phyloP scores from a whole-genome alignment of 306 rosid species.

The Delonix regia region DNA sequence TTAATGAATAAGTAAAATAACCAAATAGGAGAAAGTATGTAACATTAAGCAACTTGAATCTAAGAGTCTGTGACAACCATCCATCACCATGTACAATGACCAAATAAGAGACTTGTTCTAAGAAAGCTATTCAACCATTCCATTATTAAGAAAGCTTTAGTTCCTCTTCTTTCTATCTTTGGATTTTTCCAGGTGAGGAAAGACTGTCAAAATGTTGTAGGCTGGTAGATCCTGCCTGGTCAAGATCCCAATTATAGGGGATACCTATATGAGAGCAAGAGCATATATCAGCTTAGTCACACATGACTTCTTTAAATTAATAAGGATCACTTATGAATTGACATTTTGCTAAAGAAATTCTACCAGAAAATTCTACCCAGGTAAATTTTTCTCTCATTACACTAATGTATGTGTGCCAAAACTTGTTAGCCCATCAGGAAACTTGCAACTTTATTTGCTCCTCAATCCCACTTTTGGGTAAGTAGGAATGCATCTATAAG shows the following conservation, averaged over 20 bases:
- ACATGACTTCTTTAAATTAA: constrained; percentile 11
- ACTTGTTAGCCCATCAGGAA: constrained; percentile 42
- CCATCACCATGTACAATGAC: too few relatives aligned
- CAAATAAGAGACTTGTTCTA: constrained; percentile 29
- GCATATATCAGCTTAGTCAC: constrained; percentile 46
- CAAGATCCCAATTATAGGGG: constrained; percentile 81
- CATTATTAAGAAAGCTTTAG: constrained; percentile 35
- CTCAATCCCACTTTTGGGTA: constrained; percentile 38
- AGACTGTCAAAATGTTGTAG: constrained; percentile 71
- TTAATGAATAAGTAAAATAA: too few relatives aligned
- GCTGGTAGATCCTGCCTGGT: constrained; percentile 85
- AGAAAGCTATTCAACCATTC: constrained; percentile 40
- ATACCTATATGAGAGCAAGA: constrained; percentile 53
- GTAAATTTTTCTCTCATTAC: constrained; percentile 74
- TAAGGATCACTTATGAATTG: constrained; percentile 13
- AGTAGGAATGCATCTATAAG: constrained; percentile 47
- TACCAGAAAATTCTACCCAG: constrained; percentile 50
- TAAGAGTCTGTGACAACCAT: too few relatives aligned
- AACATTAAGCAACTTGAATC: too few relatives aligned
- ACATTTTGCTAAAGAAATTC: constrained; percentile 1
- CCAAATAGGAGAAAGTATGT: too few relatives aligned
- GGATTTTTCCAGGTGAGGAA: constrained; percentile 68
- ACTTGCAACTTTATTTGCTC: constrained; percentile 42
- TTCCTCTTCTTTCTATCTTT: constrained; percentile 51
- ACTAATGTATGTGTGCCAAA: too few relatives aligned